Percentiles rank a stretch among this genome's conserved stretches.
phyloP scores from a whole-genome alignment of 345 rosid genomes.

The Nephelium lappaceum region DNA sequence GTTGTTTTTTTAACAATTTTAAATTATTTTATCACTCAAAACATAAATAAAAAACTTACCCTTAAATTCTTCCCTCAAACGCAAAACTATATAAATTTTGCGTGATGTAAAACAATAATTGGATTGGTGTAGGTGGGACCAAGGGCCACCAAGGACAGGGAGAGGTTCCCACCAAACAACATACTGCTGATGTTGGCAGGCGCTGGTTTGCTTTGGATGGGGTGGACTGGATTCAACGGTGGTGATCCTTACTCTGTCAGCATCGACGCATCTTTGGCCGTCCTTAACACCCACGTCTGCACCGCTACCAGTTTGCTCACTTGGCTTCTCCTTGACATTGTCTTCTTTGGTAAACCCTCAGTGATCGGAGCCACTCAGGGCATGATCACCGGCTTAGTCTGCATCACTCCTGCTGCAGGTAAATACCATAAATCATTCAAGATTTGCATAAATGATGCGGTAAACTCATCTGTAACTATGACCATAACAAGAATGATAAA shows the following conservation, averaged over 20 bases:
- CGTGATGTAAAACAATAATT: background rate
- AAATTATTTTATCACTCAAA: too few species aligned
- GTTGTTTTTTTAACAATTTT: too few species aligned
- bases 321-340: constrained; percentile 68
- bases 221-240: constrained; percentile 77
- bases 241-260: constrained; percentile 62
- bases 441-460: too few species aligned
- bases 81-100: background rate
- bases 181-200: constrained; percentile 67
- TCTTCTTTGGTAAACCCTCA: constrained; percentile 68
- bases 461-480: too few species aligned
- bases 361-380: constrained; percentile 70
- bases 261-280: constrained; percentile 61
- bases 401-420: constrained; percentile 70
- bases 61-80: too few species aligned
- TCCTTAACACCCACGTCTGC: constrained; percentile 77
- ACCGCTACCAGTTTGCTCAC: constrained; percentile 69
- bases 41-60: too few species aligned
- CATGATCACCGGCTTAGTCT: constrained; percentile 67
- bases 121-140: constrained; percentile 53
- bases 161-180: constrained; percentile 70
- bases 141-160: constrained; percentile 62
- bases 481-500: too few species aligned
- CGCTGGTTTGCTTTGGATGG: constrained; percentile 75
- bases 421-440: background rate